Conservation (phyloP, 352 stramenopile genomes). For the Stephanocyclus meneghinianus region DNA sequence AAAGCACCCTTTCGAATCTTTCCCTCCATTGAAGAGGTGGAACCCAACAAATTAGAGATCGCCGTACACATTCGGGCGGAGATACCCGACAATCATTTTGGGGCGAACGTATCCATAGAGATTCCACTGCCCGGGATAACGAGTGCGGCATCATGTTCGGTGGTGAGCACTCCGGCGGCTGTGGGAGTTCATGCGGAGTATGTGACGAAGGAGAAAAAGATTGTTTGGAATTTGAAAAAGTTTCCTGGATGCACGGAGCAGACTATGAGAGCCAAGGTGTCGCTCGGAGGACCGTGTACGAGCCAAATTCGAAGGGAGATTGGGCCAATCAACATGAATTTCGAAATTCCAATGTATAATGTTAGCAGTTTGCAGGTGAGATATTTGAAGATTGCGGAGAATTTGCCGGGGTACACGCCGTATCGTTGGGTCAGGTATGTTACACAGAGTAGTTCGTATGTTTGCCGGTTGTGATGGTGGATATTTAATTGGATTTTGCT, state of each 20-base stretch:
- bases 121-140: conserved; percentile 90
- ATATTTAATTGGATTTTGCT: conserved; percentile 8
- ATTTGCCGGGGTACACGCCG: conserved; percentile 96
- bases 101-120: conserved; percentile 93
- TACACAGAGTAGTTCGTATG: conserved; percentile 96
- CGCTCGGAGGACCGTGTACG: conserved; percentile 72
- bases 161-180: conserved; percentile 64
- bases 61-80: conserved; percentile 90
- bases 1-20: conserved; percentile 96
- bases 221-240: conserved; percentile 95
- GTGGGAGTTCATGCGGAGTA: conserved; percentile 89
- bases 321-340: conserved; percentile 96
- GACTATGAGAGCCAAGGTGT: conserved; percentile 90
- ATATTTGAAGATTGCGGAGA: conserved; percentile 96
- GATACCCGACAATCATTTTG: conserved; percentile 91
- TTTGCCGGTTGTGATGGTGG: conserved; percentile 90
- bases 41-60: conserved; percentile 92
- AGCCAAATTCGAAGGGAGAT: conserved; percentile 89
- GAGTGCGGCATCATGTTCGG: conserved; percentile 80
- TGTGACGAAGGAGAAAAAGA: conserved; percentile 91
- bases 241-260: conserved; percentile 93
- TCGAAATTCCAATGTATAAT: conserved; percentile 99
- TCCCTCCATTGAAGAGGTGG: conserved; percentile 93
- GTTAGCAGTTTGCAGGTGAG: conserved; percentile 96
- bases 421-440: conserved; percentile 99